Evolutionary conservation across 192 early-diverging fungal species (phyloP).

Genomic region (Podila epicladia): DNA sequence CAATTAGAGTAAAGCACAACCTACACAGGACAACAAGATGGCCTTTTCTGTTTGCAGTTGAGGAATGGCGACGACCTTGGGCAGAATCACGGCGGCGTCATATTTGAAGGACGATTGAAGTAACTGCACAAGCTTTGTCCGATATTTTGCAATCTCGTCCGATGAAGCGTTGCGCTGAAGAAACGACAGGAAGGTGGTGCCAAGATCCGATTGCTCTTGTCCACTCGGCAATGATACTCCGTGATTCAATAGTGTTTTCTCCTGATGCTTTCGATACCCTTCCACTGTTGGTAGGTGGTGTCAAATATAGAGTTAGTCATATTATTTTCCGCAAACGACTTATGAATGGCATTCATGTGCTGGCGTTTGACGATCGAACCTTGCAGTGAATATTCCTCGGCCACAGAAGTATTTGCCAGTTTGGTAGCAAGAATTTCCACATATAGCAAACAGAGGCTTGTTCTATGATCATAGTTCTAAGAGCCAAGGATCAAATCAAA

Average conservation of each 20-base stretch:
- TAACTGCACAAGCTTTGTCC: constrained; percentile 48
- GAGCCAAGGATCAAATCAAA: not conserved
- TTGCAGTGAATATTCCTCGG: constrained; percentile 1
- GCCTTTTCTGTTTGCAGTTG: constrained; percentile 56
- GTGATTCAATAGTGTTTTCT: not conserved
- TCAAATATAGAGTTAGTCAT: not conserved
- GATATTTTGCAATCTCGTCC: constrained; percentile 35
- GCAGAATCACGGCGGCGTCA: constrained; percentile 43
- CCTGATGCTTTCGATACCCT: not conserved
- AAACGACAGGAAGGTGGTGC: constrained; percentile 34
- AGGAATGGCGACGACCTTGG: constrained; percentile 32
- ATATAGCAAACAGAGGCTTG: constrained; percentile 24
- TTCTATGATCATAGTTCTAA: constrained; percentile 28
- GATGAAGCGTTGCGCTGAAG: constrained; percentile 16
- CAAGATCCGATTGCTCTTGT: not conserved
- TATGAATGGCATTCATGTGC: not conserved
- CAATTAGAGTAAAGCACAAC: not conserved
- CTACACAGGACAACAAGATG: constrained; percentile 60
- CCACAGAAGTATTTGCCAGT: not conserved
- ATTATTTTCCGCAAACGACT: not conserved
- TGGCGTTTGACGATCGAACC: constrained; percentile 4
- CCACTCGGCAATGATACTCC: not conserved
- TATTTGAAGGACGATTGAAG: constrained; percentile 54
- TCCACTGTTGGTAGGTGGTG: not conserved
- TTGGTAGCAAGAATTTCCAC: constrained; percentile 15